Percentiles rank a stretch among this genome's conserved stretches.
Evolutionary conservation across 495 filamentous ascomycete species (phyloP).

Genomic region (Lasiosphaeriaceae sp.): DNA sequence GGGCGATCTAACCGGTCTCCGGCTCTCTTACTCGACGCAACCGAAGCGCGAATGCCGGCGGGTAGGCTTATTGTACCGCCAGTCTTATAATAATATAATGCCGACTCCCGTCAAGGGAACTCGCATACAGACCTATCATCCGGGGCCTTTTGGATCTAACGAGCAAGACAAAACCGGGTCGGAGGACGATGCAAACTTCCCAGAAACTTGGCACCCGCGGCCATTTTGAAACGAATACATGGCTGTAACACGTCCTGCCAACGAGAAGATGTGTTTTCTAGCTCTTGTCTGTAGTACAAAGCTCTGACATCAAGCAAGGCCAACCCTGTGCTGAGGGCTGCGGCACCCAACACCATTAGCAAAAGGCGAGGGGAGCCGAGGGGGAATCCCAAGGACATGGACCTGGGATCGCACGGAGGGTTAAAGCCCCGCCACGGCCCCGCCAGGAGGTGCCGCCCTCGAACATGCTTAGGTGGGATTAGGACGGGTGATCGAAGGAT

Average conservation of each 20-base stretch:
- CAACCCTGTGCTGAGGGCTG: slow-evolving; percentile 8
- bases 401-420: slow-evolving; percentile 28
- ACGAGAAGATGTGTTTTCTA: neutral
- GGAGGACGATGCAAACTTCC: slow-evolving; percentile 12
- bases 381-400: slow-evolving; percentile 32
- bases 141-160: slow-evolving; percentile 7
- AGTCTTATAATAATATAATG: slow-evolving; percentile 21
- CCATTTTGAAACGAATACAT: neutral
- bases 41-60: slow-evolving; percentile 9
- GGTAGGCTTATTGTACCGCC: slow-evolving; percentile 13
- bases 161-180: slow-evolving; percentile 21
- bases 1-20: slow-evolving; percentile 7
- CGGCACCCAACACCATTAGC: slow-evolving; percentile 12
- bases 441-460: slow-evolving; percentile 23
- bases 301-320: slow-evolving; percentile 20
- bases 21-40: slow-evolving; percentile 11
- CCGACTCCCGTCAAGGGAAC: slow-evolving; percentile 6
- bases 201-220: slow-evolving; percentile 13
- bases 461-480: slow-evolving; percentile 21
- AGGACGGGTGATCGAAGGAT: slow-evolving; percentile 22
- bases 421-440: slow-evolving; percentile 27
- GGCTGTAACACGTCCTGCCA: neutral
- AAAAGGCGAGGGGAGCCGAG: slow-evolving; percentile 9
- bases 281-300: neutral
- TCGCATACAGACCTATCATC: slow-evolving; percentile 16